Base-by-base conservation (phyloP, 805 yeast genomes). In the Nakazawaea populi region DNA sequence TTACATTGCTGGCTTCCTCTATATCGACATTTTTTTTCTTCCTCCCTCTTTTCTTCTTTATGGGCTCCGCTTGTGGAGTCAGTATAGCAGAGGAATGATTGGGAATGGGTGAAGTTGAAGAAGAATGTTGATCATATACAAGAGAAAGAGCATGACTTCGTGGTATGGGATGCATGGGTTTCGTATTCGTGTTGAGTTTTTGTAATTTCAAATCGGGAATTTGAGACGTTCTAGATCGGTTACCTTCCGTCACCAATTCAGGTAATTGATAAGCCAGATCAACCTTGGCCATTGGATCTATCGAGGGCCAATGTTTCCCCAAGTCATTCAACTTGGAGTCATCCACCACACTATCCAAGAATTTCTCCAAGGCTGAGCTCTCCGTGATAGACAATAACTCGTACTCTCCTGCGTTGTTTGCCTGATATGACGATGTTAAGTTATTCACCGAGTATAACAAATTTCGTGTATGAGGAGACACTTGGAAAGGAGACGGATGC, bases 291-390 rank as follows among this genome's bases (percentile, higher is more conserved):
- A 44, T 14, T 2, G 70, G 70, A 48, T 66, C 70, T 12, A 66
- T 62, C 5, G 67, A 58, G 27, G 61, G 57, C 70, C 70, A 66
- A 44, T 62, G 65, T 52, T 59, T 64, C 5, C 64, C 61, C 14
- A 66, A 52, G 31, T 57, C 59, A 34, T 47, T 56, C 35, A 65
- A 54, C 39, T 57, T 61, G 14, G 59, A 58, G 47, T 66, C 68
- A 49, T 65, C 66, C 1, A 68, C 72, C 24, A 69, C 66, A 14
- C 69, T 64, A 47, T 69, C 73, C 29, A 69, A 57, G 49, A 69
- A 69, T 8, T 59, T 58, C 44, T 67, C 71, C 38, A 69, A 53
- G 0, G 67, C 72, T 5, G 64, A 58, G 6, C 69, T 55, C 46
- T 69, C 73, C 0, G 71, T 63, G 8, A 58, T 56, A 1, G 69